Conservation (phyloP, 257 asterid species). For the Jasminum sambac region DNA sequence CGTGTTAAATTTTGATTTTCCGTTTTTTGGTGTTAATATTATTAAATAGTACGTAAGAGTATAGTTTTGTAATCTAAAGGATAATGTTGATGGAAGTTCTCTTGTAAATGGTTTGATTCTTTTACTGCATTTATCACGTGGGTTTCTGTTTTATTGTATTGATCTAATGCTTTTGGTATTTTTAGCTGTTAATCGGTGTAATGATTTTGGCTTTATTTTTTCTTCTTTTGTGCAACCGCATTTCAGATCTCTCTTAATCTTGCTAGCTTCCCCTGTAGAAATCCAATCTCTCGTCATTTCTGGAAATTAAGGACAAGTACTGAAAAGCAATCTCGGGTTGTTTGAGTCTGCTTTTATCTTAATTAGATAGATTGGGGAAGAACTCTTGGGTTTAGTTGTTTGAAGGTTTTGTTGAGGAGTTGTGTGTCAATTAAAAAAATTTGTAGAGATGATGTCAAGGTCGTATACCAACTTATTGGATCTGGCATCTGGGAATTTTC, state of each 20-base stretch:
- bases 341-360: not conserved
- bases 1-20: conserved; percentile 4
- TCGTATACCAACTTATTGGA: conserved; percentile 53
- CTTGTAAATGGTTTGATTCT: conserved; percentile 20
- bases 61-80: not conserved
- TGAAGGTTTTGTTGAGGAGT: conserved; percentile 14
- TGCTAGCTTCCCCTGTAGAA: conserved; percentile 9
- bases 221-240: conserved; percentile 7
- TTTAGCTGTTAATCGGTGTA: conserved; percentile 6
- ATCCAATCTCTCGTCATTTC: conserved; percentile 16
- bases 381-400: too few relatives aligned
- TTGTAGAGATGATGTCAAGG: conserved; percentile 50
- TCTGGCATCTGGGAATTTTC: conserved; percentile 55
- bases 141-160: conserved; percentile 37
- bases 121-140: conserved; percentile 11
- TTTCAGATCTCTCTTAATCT: conserved; percentile 39
- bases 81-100: conserved; percentile 10
- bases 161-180: conserved; percentile 23
- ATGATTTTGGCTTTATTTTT: conserved; percentile 19
- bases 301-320: not conserved
- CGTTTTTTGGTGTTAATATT: not conserved
- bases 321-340: not conserved
- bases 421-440: conserved; percentile 25
- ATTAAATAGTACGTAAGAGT: conserved; percentile 21
- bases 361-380: too few relatives aligned